Evolutionary conservation across 805 yeast species (phyloP).

Genomic region (Myxozyma geophila): DNA sequence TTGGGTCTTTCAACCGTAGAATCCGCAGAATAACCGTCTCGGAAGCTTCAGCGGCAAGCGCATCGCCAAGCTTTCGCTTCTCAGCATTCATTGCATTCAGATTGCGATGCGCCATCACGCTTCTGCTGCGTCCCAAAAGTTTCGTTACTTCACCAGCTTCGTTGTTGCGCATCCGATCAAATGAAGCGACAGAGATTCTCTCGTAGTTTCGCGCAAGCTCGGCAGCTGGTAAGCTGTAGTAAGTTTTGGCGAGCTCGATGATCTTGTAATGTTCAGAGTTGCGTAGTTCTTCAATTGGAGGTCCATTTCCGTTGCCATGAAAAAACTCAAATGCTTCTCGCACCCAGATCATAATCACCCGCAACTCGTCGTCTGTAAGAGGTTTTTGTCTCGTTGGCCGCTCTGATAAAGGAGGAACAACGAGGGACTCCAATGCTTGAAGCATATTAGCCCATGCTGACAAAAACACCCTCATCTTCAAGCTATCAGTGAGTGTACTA

Average conservation of each 20-base stretch:
- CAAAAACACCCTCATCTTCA: conserved; percentile 67
- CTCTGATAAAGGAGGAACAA: conserved; percentile 68
- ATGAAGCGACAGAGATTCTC: conserved; percentile 58
- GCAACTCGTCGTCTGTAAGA: conserved; percentile 63
- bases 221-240: conserved; percentile 58
- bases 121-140: conserved; percentile 63
- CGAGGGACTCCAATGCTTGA: conserved; percentile 66
- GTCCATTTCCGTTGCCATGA: conserved; percentile 81
- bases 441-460: conserved; percentile 82
- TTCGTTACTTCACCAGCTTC: conserved; percentile 51
- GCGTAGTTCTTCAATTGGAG: conserved; percentile 65
- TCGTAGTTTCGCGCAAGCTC: conserved; percentile 64
- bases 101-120: conserved; percentile 75
- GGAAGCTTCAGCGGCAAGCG: conserved; percentile 51
- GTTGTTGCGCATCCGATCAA: conserved; percentile 50
- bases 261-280: conserved; percentile 36
- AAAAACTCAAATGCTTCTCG: conserved; percentile 72
- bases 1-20: conserved; percentile 66
- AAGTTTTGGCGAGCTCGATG: conserved; percentile 37
- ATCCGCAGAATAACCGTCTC: conserved; percentile 77
- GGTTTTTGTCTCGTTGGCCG: conserved; percentile 49
- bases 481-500: conserved; percentile 56
- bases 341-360: conserved; percentile 73
- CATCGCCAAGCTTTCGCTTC: conserved; percentile 53
- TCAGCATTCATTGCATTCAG: conserved; percentile 57